Evolutionary conservation across 441 rosid species (phyloP).

Genomic region (Cnidoscolus chayamansa): DNA sequence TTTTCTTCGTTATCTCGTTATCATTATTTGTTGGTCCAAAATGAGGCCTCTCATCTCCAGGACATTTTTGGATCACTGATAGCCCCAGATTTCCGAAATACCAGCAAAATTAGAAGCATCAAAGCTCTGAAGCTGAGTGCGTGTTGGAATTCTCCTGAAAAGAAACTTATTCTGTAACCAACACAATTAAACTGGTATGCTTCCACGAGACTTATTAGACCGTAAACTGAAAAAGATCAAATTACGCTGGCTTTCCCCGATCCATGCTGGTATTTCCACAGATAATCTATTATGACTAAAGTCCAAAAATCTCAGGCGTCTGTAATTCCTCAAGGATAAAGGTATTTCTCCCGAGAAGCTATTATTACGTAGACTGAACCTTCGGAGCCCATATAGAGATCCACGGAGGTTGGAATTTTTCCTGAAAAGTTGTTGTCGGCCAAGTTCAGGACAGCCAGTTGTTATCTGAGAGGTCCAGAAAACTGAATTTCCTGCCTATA

Average conservation of each 20-base stretch:
- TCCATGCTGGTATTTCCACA: constrained; percentile 22
- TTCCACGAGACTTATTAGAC: constrained; percentile 21
- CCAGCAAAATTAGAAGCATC: not conserved
- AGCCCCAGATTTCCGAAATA: constrained; percentile 26
- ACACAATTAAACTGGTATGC: constrained; percentile 19
- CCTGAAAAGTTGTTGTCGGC: constrained; percentile 25
- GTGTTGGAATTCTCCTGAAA: constrained; percentile 25
- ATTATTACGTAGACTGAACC: constrained; percentile 20
- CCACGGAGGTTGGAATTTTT: constrained; percentile 23
- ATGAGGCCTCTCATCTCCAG: not conserved
- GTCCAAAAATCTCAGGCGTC: constrained; percentile 18
- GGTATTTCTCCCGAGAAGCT: constrained; percentile 25
- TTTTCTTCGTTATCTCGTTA: not conserved
- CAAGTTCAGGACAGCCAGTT: constrained; percentile 15
- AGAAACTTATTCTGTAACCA: not conserved
- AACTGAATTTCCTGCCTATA: not conserved
- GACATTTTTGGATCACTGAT: constrained; percentile 16
- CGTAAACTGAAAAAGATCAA: constrained; percentile 22
- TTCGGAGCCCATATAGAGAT: not conserved
- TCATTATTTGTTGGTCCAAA: not conserved
- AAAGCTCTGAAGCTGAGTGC: constrained; percentile 26
- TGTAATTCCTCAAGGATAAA: constrained; percentile 6
- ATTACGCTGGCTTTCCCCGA: constrained; percentile 15
- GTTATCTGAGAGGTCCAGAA: constrained; percentile 23
- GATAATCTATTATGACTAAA: constrained; percentile 21